Evolutionary conservation across 2,329 filamentous ascomycete genomes (phyloP).

Genomic region (Epichloe glyceriae): DNA sequence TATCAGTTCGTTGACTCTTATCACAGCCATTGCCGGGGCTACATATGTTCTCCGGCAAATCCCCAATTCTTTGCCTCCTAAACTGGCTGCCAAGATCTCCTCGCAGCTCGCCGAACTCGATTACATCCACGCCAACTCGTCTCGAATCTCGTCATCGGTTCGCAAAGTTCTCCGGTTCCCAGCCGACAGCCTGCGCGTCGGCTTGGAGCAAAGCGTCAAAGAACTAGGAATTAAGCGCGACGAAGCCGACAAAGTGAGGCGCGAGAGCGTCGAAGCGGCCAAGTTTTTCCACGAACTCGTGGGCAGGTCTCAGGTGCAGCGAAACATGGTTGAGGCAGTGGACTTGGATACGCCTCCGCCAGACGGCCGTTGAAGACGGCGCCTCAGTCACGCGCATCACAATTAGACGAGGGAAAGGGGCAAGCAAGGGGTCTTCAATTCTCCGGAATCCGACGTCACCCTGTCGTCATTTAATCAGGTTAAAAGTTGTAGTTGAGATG

Average conservation of each 20-base stretch:
- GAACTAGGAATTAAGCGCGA: conserved; percentile 66
- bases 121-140: conserved; percentile 81
- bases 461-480: too few relatives aligned
- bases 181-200: conserved; percentile 71
- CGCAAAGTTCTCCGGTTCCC: conserved; percentile 81
- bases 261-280: conserved; percentile 72
- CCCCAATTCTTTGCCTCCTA: conserved; percentile 74
- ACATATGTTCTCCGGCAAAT: conserved; percentile 80
- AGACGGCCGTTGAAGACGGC: conserved; percentile 15
- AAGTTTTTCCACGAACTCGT: conserved; percentile 88
- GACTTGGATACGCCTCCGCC: conserved; percentile 42
- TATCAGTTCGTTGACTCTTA: neutral
- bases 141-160: conserved; percentile 72
- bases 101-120: conserved; percentile 69
- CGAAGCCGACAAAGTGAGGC: conserved; percentile 68
- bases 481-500: neutral
- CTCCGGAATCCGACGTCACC: too few relatives aligned
- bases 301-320: conserved; percentile 44
- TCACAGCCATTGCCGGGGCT: conserved; percentile 54
- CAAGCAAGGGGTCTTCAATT: neutral
- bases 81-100: conserved; percentile 74
- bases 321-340: conserved; percentile 34
- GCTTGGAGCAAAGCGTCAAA: conserved; percentile 74
- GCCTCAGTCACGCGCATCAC: neutral
- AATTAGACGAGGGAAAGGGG: neutral